These are phyloP conservation scores for Yamadazyma insecticola DNA, from an alignment of 805 yeast genomes.

Conservation along the genomic window DNA sequence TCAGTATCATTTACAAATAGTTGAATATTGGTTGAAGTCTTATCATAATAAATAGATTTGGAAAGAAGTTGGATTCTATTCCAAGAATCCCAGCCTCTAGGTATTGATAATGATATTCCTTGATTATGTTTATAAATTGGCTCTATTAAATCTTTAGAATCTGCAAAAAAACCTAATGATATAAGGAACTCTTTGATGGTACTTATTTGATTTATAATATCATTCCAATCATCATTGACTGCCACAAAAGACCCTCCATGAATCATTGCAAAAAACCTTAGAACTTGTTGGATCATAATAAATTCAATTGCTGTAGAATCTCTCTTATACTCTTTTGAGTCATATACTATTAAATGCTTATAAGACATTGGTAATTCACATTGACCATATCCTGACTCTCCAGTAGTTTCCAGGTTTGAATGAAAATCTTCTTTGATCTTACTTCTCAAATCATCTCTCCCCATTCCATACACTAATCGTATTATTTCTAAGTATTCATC, in stretches of 20 bases:
- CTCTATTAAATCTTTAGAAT: conserved; percentile 1
- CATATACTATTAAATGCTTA: conserved; percentile 14
- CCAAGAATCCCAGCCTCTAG: conserved; percentile 49
- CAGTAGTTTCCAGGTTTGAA: too few relatives aligned
- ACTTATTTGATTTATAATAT: too few relatives aligned
- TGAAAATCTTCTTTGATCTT: conserved; percentile 5
- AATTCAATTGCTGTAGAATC: conserved; percentile 13
- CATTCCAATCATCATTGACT: background rate
- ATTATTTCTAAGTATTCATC: conserved; percentile 1
- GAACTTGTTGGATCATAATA: conserved; percentile 28
- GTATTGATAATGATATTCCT: conserved; percentile 28
- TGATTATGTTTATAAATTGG: conserved; percentile 1
- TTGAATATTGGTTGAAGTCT: too few relatives aligned
- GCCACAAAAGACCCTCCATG: conserved; percentile 21
- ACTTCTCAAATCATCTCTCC: background rate
- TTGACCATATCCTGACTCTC: too few relatives aligned
- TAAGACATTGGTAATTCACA: conserved; percentile 20
- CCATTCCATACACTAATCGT: background rate
- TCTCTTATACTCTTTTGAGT: conserved; percentile 11
- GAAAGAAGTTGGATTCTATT: conserved; percentile 40
- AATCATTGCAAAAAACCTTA: conserved; percentile 27
- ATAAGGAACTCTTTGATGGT: too few relatives aligned
- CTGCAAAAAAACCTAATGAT: too few relatives aligned
- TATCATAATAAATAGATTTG: conserved; percentile 16
- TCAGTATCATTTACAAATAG: too few relatives aligned